Base-by-base conservation (phyloP, 768 basidiomycete genomes). In the Boletus reticulatus region DNA sequence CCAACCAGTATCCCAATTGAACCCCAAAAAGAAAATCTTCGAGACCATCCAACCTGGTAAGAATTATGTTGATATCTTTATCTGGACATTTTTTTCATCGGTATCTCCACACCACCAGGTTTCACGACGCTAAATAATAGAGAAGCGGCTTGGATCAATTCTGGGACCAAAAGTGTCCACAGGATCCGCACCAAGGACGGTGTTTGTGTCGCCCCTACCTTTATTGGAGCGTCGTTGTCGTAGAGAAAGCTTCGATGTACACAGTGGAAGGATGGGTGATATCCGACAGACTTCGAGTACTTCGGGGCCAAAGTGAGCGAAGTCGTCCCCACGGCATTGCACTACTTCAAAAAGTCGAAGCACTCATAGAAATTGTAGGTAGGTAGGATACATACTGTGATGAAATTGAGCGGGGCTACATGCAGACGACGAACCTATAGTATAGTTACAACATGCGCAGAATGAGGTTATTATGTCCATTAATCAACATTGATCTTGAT, bases 21-120 rank as follows among this genome's bases (percentile, higher is more conserved):
- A 98, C 73, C 97, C 97, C 13, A 99, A 98, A 77, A 98, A 97
- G 79, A 99, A 98, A 76, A 91, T 98, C 32, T 99, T 98, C 65
- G 97, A 99, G 75, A 88, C 94, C 0, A 84, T 99, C 48, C 97
- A 97, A 68, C 94, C 94, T 48, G 89, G 92, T 87, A 62, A 22
- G 73, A 45, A 44, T 11, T 6, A 16, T 31, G 16, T 0, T 34
- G 31, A 34, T 50, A 52, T 51, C 36, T 44, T 60, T 47, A 43
- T 49, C 45, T 9, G 6, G 27, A 47, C 29, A 16, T n/a, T 46
- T 55, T 55, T 52, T 36, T 51, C 27, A 55, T 12, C 13, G 34
- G 12, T 48, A 46, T 27, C 34, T 60, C 24, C 20, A 10, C 49
- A 19, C 49, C 19, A 43, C 22, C 60, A 86, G 92, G 88, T 19